A percentile compares a stretch with the other conserved stretches of the same genome.
Evolutionary conservation across 2,329 filamentous ascomycete species (phyloP).

Genomic region (Trichoderma cornu-damae): DNA sequence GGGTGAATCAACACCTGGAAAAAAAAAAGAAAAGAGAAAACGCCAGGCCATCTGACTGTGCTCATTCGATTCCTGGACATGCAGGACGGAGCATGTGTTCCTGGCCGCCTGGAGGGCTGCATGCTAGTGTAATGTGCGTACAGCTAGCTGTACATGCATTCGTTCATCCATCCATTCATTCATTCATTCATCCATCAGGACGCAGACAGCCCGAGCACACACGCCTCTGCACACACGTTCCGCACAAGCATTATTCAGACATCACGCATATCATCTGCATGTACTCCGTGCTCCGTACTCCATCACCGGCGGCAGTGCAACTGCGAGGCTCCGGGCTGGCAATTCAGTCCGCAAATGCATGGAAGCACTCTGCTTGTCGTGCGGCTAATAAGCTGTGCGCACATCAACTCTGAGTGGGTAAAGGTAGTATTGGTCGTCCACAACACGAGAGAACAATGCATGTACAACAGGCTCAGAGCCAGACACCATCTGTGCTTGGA

Average conservation of each 20-base stretch:
- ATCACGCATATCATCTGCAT: slow-evolving; percentile 18
- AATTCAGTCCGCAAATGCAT: no score
- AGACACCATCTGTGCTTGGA: neutral
- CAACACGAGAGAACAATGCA: neutral
- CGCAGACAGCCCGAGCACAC: neutral
- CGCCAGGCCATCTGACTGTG: slow-evolving; percentile 18
- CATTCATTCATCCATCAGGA: neutral
- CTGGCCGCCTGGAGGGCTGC: slow-evolving; percentile 22
- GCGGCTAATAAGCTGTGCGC: neutral
- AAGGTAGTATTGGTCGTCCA: neutral
- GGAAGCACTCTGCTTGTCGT: neutral
- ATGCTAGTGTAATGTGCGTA: slow-evolving; percentile 5
- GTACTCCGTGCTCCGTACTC: slow-evolving; percentile 13
- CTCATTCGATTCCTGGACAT: slow-evolving; percentile 5
- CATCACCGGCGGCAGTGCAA: slow-evolving; percentile 10
- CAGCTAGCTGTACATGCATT: slow-evolving; percentile 5
- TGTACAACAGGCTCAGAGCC: neutral
- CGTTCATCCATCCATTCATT: neutral
- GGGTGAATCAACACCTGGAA: slow-evolving; percentile 7
- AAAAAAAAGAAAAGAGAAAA: no score
- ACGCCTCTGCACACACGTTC: neutral
- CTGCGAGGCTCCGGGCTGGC: slow-evolving; percentile 16
- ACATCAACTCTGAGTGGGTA: neutral
- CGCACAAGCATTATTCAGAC: neutral
- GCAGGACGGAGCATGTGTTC: slow-evolving; percentile 20